Conservation (phyloP, 2,329 filamentous ascomycete species). For the Sporothrix mexicana region DNA sequence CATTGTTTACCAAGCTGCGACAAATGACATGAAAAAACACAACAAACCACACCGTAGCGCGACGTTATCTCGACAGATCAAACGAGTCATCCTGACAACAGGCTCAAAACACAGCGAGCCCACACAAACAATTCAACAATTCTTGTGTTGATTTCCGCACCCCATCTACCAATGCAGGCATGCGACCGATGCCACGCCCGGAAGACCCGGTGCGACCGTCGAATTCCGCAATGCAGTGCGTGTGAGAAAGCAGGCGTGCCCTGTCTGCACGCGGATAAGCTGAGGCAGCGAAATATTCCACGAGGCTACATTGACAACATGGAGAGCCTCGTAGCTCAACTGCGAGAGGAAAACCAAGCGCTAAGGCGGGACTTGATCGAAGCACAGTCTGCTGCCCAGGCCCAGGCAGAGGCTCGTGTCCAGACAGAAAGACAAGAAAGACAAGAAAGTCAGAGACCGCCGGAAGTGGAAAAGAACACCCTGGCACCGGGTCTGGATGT, state of each 20-base stretch:
- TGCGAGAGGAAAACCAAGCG: conserved; percentile 33
- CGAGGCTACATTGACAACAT: conserved; percentile 36
- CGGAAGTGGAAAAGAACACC: neutral
- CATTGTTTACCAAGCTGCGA: too few relatives aligned
- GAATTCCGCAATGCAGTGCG: conserved; percentile 35
- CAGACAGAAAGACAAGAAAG: neutral
- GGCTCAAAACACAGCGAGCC: neutral
- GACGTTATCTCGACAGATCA: too few relatives aligned
- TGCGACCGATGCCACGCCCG: conserved; percentile 37
- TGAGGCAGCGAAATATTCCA: conserved; percentile 32
- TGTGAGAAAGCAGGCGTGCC: conserved; percentile 33
- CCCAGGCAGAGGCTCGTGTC: neutral
- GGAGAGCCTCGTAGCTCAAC: conserved; percentile 32
- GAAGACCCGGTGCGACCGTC: conserved; percentile 37
- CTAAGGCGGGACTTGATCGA: conserved; percentile 18
- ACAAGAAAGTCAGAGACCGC: neutral
- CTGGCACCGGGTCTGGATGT: neutral
- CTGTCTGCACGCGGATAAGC: conserved; percentile 34
- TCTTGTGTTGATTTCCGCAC: too few relatives aligned
- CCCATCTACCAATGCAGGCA: conserved; percentile 32
- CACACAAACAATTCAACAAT: too few relatives aligned
- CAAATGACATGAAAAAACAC: too few relatives aligned
- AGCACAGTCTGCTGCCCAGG: neutral
- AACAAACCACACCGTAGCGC: too few relatives aligned
- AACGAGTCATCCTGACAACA: too few relatives aligned